These are phyloP conservation scores for Petunia secreta DNA, from an alignment of 257 asterid genomes.

Conservation along the genomic window DNA sequence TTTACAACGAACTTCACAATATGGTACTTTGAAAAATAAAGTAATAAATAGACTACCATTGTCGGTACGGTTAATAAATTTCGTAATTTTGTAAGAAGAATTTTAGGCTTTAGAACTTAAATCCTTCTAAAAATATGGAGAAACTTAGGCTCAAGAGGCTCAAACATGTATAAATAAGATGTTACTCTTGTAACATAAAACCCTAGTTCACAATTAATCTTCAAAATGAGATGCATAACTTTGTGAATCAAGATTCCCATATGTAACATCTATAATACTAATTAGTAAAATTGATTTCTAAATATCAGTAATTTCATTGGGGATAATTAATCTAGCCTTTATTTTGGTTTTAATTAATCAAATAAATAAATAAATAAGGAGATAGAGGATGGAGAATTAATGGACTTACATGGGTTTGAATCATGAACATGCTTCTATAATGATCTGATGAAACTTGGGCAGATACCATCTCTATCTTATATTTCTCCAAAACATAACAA, in stretches of 20 bases:
- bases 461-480: conserved; percentile 40
- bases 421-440: conserved; percentile 37
- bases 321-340: background rate
- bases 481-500: conserved; percentile 43
- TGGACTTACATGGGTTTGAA: conserved; percentile 34
- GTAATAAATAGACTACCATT: too few relatives aligned
- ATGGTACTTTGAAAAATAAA: too few relatives aligned
- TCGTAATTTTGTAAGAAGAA: too few relatives aligned
- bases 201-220: background rate
- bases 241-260: background rate
- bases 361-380: background rate
- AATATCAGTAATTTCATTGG: background rate
- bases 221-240: background rate
- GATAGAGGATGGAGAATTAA: conserved; percentile 23
- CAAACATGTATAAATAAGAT: background rate
- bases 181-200: background rate
- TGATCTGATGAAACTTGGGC: conserved; percentile 44
- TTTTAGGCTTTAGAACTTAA: too few relatives aligned
- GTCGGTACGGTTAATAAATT: too few relatives aligned
- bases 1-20: too few relatives aligned
- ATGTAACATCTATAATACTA: background rate
- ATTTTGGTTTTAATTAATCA: background rate
- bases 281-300: background rate
- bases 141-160: background rate
- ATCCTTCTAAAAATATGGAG: too few relatives aligned